Evolutionary conservation across 2,329 filamentous ascomycete genomes (phyloP), one percentile per base, ranked within the genome.

Genomic region (Colletotrichum lini): DNA sequence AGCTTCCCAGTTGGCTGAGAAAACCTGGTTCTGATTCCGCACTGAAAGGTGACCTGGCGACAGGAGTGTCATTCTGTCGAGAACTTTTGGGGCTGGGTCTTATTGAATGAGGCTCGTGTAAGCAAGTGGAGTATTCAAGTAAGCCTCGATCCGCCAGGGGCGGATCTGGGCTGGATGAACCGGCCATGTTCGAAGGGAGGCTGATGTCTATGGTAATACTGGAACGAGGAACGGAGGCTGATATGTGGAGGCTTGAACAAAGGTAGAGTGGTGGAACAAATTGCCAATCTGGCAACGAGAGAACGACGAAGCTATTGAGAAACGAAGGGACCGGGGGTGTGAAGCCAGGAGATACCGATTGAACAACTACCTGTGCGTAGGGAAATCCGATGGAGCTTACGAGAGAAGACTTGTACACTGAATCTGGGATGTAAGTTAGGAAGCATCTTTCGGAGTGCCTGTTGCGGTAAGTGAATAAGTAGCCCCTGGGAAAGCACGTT

Each of bases 121-220:
- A 12, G 15, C 9, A 15, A 1, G 21, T 12, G 26, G 49, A n/a
- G 10, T 30, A 26, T 15, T 21, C 13, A 13, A 7, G 3, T 13
- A 8, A 21, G 47, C 3, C 12, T 5, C 16, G 38, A 30, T 63
- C 23, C 16, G 7, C 7, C 16, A 23, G 35, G 9, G 59, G 63
- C 35, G 44, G 16, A 50, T 60, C 53, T 18, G 44, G 53, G 18
- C 53, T 60, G 63, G 63, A 65, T 59, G 16, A 13, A 7, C 13
- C n/a, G 16, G 21, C 16, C 63, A 65, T 65, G 10, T 9, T 23
- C 3, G 30, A 16, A n/a, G 16, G 2, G 35, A n/a, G 21, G 30
- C 13, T 12, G 35, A 42, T 21, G 35, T 21, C 42, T 35, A 12
- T 3, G 26, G 21, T 13, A 18, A n/a, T 26, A 50, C 16, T 59